A percentile compares a stretch with the other conserved stretches of the same genome.
These are phyloP conservation scores for Botryosphaeria dothidea DNA, from an alignment of 2,329 filamentous ascomycete genomes.

Conservation along the genomic window DNA sequence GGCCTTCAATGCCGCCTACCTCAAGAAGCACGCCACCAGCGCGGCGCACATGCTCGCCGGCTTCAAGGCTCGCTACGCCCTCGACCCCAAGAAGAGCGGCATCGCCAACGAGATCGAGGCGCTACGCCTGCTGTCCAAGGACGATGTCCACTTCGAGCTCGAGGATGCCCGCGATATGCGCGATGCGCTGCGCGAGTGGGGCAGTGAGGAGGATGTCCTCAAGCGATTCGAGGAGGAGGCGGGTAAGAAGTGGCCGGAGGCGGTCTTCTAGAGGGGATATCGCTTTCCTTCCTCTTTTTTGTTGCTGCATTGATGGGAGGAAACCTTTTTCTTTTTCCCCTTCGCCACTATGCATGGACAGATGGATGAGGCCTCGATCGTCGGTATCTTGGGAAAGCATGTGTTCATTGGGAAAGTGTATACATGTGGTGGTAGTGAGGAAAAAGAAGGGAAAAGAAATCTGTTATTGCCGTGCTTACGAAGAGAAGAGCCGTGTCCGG, in stretches of 20 bases:
- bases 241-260: conserved; percentile 40
- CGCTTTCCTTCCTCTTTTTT: neutral
- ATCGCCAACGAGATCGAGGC: conserved; percentile 12
- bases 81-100: conserved; percentile 62
- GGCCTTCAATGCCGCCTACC: conserved; percentile 67
- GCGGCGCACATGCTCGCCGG: conserved; percentile 64
- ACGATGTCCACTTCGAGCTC: conserved; percentile 56
- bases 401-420: neutral
- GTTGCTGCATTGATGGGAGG: neutral
- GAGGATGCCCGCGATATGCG: conserved; percentile 60
- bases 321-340: neutral
- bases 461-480: too few species aligned
- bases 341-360: too few species aligned
- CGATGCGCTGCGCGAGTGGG: conserved; percentile 52
- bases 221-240: conserved; percentile 50
- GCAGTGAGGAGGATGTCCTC: conserved; percentile 50
- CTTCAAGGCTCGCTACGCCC: conserved; percentile 59
- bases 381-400: neutral
- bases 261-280: conserved; percentile 21
- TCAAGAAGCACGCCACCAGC: conserved; percentile 63
- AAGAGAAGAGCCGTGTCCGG: too few species aligned
- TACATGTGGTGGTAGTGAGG: too few species aligned
- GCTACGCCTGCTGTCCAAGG: conserved; percentile 45
- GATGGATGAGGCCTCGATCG: too few species aligned
- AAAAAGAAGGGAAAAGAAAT: neutral